Percentiles rank a stretch among this genome's conserved stretches.
Evolutionary conservation across 192 early-diverging fungal species (phyloP).

Genomic region (Mycoemilia scoparia): DNA sequence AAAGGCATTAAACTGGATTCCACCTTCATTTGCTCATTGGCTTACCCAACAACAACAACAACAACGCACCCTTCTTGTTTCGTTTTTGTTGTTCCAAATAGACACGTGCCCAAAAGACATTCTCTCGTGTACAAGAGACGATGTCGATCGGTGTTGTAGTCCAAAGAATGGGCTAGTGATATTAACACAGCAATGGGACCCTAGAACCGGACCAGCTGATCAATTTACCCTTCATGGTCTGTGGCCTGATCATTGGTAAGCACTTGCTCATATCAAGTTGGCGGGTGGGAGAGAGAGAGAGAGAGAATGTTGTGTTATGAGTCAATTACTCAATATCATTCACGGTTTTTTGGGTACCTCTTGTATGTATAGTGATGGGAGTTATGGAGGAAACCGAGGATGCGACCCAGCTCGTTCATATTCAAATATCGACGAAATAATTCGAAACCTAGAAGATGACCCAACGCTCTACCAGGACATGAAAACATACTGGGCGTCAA

Average conservation of each 20-base stretch:
- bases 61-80: too few species aligned
- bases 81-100: too few species aligned
- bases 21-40: too few species aligned
- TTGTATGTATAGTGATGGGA: too few species aligned
- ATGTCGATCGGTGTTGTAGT: slow-evolving; percentile 26
- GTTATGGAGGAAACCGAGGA: too few species aligned
- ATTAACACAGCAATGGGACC: slow-evolving; percentile 36
- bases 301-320: background rate
- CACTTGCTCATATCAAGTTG: too few species aligned
- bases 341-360: background rate
- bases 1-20: too few species aligned
- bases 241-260: slow-evolving; percentile 49
- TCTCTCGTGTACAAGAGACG: slow-evolving; percentile 13
- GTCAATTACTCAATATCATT: background rate
- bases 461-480: slow-evolving; percentile 24
- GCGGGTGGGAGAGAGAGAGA: too few species aligned
- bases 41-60: too few species aligned
- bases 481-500: slow-evolving; percentile 46
- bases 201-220: slow-evolving; percentile 33
- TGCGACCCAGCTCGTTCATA: slow-evolving; percentile 45
- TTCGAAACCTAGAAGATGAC: slow-evolving; percentile 21
- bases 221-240: slow-evolving; percentile 60
- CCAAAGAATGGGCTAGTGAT: slow-evolving; percentile 24
- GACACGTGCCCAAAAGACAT: slow-evolving; percentile 22
- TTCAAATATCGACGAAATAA: slow-evolving; percentile 32